phyloP scores from a whole-genome alignment of 345 rosid genomes.

The Zanthoxylum bungeanum region DNA sequence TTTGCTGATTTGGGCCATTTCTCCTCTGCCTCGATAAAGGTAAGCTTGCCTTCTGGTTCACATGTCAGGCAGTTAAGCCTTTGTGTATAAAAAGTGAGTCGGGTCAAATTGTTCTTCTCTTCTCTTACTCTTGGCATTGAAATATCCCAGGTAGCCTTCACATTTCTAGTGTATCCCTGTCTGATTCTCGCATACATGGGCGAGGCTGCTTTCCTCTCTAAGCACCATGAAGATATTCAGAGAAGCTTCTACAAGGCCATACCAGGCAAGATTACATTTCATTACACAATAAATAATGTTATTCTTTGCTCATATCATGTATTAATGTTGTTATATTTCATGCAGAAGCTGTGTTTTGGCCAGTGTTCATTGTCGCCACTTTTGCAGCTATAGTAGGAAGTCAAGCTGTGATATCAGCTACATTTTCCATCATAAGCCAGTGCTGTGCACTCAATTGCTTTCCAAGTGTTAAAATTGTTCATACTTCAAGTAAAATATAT shows the following conservation, averaged over 20 bases:
- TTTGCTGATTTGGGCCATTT: slow-evolving; percentile 90
- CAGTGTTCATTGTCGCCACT: slow-evolving; percentile 77
- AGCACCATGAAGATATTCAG: slow-evolving; percentile 63
- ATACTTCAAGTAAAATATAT: slow-evolving; percentile 69
- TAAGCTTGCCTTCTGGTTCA: slow-evolving; percentile 19
- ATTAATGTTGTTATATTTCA: slow-evolving; percentile 14
- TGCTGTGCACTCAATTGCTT: slow-evolving; percentile 82
- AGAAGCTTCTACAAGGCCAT: slow-evolving; percentile 85
- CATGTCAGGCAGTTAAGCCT: not conserved
- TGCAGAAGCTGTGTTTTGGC: slow-evolving; percentile 87
- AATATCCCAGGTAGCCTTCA: slow-evolving; percentile 60
- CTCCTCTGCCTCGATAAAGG: slow-evolving; percentile 79
- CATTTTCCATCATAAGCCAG: slow-evolving; percentile 89
- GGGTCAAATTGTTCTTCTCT: not conserved
- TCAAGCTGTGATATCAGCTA: slow-evolving; percentile 86
- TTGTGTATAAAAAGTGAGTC: not conserved
- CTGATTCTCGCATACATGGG: slow-evolving; percentile 93
- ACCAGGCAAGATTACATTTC: slow-evolving; percentile 55
- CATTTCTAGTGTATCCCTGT: slow-evolving; percentile 73
- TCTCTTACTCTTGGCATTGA: not conserved
- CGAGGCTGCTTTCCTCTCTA: slow-evolving; percentile 82
- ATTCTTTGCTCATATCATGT: slow-evolving; percentile 5
- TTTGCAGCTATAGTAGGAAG: slow-evolving; percentile 84
- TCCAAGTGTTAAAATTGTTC: slow-evolving; percentile 79
- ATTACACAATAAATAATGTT: not conserved